Conservation (phyloP, 148 eudicot species). For the Beta vulgaris region DNA sequence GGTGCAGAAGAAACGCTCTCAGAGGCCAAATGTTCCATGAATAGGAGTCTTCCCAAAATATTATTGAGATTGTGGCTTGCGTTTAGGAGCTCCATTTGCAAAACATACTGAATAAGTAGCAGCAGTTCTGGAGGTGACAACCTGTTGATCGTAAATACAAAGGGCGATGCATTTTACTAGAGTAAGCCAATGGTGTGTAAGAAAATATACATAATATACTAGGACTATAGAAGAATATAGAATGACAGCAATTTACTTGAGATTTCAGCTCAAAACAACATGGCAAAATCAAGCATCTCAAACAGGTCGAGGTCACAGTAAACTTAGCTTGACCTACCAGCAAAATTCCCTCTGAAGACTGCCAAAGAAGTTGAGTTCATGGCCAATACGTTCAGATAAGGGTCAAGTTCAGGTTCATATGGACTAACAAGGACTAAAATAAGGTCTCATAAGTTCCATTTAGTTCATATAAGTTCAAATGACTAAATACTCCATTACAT, state of each 20-base stretch:
- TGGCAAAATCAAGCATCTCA: neutral
- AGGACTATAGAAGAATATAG: neutral
- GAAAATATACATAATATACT: neutral
- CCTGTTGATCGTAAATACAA: constrained; percentile 38
- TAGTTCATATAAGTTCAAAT: no score
- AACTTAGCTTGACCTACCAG: neutral
- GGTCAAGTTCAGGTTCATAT: no score
- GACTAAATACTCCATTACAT: no score
- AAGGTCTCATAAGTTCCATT: no score
- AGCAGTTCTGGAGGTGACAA: constrained; percentile 73
- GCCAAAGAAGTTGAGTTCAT: neutral
- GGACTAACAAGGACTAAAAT: no score
- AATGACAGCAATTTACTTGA: neutral
- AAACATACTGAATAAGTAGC: constrained; percentile 58
- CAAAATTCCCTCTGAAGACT: neutral
- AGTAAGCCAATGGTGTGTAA: neutral
- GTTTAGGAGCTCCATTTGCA: constrained; percentile 60
- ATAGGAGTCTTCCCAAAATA: constrained; percentile 69
- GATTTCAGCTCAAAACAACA: neutral
- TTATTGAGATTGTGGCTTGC: constrained; percentile 53
- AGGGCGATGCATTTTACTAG: neutral
- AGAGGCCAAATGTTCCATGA: constrained; percentile 61
- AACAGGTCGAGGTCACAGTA: neutral
- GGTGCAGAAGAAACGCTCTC: constrained; percentile 71
- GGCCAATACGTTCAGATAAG: no score